A percentile compares a stretch with the other conserved stretches of the same genome.
Evolutionary conservation across 176 grass and related monocot species (phyloP).

Genomic region (Juncus inflexus): DNA sequence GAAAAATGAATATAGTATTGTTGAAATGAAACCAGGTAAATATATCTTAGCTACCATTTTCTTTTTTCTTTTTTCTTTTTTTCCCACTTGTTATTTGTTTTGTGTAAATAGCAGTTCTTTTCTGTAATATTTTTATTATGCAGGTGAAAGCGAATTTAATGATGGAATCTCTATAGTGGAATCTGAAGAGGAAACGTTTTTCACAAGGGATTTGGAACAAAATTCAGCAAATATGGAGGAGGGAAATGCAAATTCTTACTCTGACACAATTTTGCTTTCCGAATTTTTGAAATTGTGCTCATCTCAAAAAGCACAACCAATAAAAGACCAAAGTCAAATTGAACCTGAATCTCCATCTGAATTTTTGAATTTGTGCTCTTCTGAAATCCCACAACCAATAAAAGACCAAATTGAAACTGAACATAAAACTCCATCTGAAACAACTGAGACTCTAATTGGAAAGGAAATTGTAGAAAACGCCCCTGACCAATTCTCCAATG

Average conservation of each 20-base stretch:
- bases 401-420: background rate
- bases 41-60: background rate
- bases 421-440: too few relatives aligned
- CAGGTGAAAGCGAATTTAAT: conserved; percentile 7
- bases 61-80: too few relatives aligned
- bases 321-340: conserved; percentile 5
- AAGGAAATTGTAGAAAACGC: conserved; percentile 5
- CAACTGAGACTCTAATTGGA: too few relatives aligned
- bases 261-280: conserved; percentile 22
- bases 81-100: background rate
- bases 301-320: conserved; percentile 1
- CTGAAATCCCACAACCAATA: background rate
- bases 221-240: background rate
- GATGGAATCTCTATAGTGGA: conserved; percentile 2
- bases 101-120: background rate
- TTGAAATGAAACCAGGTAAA: background rate
- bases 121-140: background rate
- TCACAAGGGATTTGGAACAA: conserved; percentile 2
- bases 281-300: conserved; percentile 31
- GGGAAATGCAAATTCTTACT: conserved; percentile 13
- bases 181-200: conserved; percentile 3
- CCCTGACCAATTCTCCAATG: background rate
- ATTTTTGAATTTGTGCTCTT: background rate
- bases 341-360: background rate
- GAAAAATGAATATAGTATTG: background rate